Evolutionary conservation across 192 early-diverging fungal species (phyloP).

Genomic region (Podila epicladia): DNA sequence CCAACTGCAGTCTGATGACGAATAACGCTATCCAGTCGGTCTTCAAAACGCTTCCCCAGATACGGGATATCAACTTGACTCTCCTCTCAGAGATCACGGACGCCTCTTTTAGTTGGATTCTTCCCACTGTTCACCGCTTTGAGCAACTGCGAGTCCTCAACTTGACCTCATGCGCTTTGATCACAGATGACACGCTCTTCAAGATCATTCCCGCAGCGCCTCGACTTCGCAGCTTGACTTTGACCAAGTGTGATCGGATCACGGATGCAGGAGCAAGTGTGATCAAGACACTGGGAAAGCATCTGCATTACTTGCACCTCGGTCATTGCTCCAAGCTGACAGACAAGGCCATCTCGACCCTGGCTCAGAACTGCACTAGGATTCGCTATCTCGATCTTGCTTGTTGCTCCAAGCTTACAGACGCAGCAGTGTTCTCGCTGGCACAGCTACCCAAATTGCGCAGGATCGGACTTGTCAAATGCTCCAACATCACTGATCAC

Average conservation of each 20-base stretch:
- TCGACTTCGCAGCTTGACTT: constrained; percentile 61
- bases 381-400: constrained; percentile 68
- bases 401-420: constrained; percentile 62
- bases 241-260: constrained; percentile 65
- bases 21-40: constrained; percentile 54
- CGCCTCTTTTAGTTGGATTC: constrained; percentile 42
- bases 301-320: constrained; percentile 67
- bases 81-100: constrained; percentile 49
- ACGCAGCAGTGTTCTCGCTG: constrained; percentile 60
- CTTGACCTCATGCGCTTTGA: constrained; percentile 52
- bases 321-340: constrained; percentile 66
- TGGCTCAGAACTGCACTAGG: constrained; percentile 59
- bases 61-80: constrained; percentile 62
- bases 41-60: constrained; percentile 54
- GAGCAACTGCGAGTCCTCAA: constrained; percentile 66
- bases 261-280: constrained; percentile 59
- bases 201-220: constrained; percentile 59
- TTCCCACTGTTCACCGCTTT: constrained; percentile 29
- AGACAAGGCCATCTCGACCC: constrained; percentile 56
- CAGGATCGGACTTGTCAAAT: constrained; percentile 70
- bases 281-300: constrained; percentile 60
- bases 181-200: constrained; percentile 60
- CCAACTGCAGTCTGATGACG: constrained; percentile 59
- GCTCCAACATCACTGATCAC: constrained; percentile 64
- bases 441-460: constrained; percentile 62